Percentiles rank a stretch among this genome's conserved stretches.
Evolutionary conservation across 805 yeast genomes (phyloP).

Genomic region (Ogataea glucozyma): DNA sequence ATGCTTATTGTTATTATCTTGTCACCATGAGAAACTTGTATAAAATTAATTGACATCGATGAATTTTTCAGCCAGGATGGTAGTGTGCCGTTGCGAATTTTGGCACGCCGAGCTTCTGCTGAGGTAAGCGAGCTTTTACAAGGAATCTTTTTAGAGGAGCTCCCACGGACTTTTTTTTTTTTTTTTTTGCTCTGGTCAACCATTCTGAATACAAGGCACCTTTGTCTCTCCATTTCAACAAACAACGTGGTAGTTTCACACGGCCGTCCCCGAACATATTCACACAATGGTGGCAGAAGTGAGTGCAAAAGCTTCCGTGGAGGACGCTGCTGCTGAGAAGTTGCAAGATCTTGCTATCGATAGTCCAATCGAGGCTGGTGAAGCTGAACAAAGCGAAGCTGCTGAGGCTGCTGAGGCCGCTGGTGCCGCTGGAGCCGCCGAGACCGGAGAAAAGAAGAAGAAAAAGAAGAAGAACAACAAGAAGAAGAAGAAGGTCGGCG

Average conservation of each 20-base stretch:
- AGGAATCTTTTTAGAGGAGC: neutral
- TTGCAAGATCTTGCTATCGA: conserved; percentile 8
- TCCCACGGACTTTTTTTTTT: too few species aligned
- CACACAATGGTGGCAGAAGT: conserved; percentile 2
- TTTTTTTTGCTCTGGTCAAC: too few species aligned
- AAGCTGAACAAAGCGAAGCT: conserved; percentile 22
- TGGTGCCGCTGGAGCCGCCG: conserved; percentile 35
- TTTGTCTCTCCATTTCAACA: too few species aligned
- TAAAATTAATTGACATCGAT: conserved; percentile 2
- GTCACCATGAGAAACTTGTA: neutral
- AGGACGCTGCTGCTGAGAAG: conserved; percentile 11
- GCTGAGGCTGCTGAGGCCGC: conserved; percentile 34
- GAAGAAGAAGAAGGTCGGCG: conserved; percentile 59
- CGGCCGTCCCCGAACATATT: too few species aligned
- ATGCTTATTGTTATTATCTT: neutral
- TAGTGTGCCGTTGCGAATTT: neutral
- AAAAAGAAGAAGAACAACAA: conserved; percentile 59
- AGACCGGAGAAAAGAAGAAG: conserved; percentile 33
- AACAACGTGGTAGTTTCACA: too few species aligned
- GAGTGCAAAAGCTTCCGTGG: neutral
- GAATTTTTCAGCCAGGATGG: neutral
- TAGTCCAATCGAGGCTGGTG: conserved; percentile 10
- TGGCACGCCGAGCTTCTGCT: too few species aligned
- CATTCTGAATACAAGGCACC: too few species aligned
- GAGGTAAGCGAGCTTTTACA: too few species aligned